phyloP scores from a whole-genome alignment of 768 basidiomycete species.

The Phaeotremella fagi region DNA sequence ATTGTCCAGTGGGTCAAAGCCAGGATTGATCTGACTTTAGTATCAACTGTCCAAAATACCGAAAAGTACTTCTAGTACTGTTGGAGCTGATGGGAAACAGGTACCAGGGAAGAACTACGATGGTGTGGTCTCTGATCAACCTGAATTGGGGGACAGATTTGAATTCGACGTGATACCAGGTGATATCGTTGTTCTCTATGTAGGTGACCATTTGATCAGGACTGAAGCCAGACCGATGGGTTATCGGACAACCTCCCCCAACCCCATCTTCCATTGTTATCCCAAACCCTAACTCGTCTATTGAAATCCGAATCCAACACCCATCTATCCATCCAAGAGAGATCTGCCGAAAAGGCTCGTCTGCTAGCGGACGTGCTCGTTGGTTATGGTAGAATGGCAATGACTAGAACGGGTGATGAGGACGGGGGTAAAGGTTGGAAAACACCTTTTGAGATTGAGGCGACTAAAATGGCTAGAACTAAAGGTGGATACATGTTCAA shows the following conservation, averaged over 20 bases:
- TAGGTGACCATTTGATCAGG: conserved; percentile 15
- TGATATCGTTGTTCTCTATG: conserved; percentile 44
- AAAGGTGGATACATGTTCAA: conserved; percentile 20
- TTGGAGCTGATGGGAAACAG: too few species aligned
- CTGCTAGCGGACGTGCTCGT: conserved; percentile 45
- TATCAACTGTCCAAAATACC: conserved; percentile 25
- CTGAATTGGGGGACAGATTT: conserved; percentile 34
- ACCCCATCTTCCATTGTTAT: conserved; percentile 35
- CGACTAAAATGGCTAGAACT: conserved; percentile 27
- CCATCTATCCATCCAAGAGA: conserved; percentile 31
- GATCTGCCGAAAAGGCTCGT: conserved; percentile 30
- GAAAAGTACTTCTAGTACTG: too few species aligned
- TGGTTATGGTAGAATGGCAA: conserved; percentile 43
- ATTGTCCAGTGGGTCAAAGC: conserved; percentile 38
- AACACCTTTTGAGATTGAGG: conserved; percentile 47
- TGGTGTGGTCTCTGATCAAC: conserved; percentile 32
- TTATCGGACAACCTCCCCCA: conserved; percentile 46
- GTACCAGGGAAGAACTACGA: conserved; percentile 2
- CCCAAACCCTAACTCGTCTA: conserved; percentile 23
- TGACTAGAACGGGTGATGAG: conserved; percentile 41
- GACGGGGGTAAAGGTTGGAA: conserved; percentile 31
- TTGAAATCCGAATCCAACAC: conserved; percentile 32
- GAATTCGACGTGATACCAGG: conserved; percentile 34
- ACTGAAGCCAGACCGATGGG: conserved; percentile 44
- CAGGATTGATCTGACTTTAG: conserved; percentile 2